Evolutionary conservation across 2,329 filamentous ascomycete species (phyloP), one percentile per base, ranked within the genome.

Genomic region (Colletotrichum tamarilloi): DNA sequence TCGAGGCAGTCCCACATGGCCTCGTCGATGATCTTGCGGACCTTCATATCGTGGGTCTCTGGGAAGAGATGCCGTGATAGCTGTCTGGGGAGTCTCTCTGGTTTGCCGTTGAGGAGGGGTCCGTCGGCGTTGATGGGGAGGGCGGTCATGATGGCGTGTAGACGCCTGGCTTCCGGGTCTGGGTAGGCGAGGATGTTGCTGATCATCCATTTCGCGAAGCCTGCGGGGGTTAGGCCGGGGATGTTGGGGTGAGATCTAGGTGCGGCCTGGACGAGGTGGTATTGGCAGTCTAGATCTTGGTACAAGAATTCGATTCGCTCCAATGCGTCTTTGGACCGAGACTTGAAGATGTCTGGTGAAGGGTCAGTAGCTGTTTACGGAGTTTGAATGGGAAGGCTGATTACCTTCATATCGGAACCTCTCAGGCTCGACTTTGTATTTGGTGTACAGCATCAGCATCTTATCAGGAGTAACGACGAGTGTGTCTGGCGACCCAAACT

Each of bases 1-100:
- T 72, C 78, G n/a, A 77, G 70, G 42, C 84, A 87, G 28, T 87
- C 85, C 35, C 85, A 85, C 22, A 95, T 85, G 1, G 89, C 87
- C 56, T 89, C 86, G 22, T 91, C 88, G 9, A 95, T 83, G 24
- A 90, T 83, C 74, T 91, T 89, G 68, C 90, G 88, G 1, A 89
- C 84, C 38, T 88, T 84, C 0, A 87, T 77, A 76, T 94, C 90
- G 1, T 88, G 85, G 8, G 82, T 81, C 0, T 85, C 84, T 0
- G 95, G 95, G 52, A 97, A 89, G 4, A 97, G 85, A 64, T 92
- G 88, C 53, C 94, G 87, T 1, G 94, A 92, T 3, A 97, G 87
- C 76, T 95, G 92, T 75, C 94, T 95, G 0, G 95, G 95, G 67
- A 97, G 92, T 2, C 93, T 87, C 81, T 95, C 93, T 12, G 89